Conservation (phyloP, 2,329 filamentous ascomycete genomes). For the Phialemoniopsis sp. region DNA sequence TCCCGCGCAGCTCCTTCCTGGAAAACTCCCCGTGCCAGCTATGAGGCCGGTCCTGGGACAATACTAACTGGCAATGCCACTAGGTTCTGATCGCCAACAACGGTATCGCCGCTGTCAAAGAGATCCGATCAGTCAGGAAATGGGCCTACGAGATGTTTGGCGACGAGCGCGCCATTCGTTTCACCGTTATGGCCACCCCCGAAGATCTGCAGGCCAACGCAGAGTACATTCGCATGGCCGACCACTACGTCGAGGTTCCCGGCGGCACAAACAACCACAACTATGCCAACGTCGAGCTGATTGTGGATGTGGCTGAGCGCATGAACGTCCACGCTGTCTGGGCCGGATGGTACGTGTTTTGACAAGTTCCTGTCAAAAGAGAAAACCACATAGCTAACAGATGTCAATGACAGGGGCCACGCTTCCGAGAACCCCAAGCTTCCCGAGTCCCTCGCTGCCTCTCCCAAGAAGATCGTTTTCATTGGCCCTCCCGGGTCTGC, state of each 20-base stretch:
- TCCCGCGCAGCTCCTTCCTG: neutral
- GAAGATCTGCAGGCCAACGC: constrained; percentile 97
- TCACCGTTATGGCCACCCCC: constrained; percentile 99
- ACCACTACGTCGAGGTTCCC: constrained; percentile 98
- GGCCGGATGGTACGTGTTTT: constrained; percentile 81
- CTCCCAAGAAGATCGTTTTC: constrained; percentile 98
- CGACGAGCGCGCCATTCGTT: constrained; percentile 96
- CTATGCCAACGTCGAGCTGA: constrained; percentile 98
- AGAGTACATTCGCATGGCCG: constrained; percentile 99
- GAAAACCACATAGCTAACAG: neutral
- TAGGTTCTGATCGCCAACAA: constrained; percentile 99
- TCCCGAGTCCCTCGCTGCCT: constrained; percentile 91
- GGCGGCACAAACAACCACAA: constrained; percentile 99
- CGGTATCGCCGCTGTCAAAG: constrained; percentile 98
- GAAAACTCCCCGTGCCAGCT: neutral
- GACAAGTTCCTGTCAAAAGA: neutral
- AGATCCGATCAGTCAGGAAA: constrained; percentile 98
- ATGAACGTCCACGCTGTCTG: constrained; percentile 98
- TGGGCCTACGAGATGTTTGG: constrained; percentile 99
- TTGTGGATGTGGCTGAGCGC: constrained; percentile 96
- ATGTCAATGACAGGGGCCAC: constrained; percentile 89
- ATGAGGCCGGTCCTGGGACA: constrained; percentile 1
- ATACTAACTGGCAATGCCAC: neutral
- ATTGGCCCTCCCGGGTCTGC: constrained; percentile 96
- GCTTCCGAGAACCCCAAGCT: constrained; percentile 98